Evolutionary conservation across 495 filamentous ascomycete species (phyloP).

Genomic region (Penicillium coprophilum): DNA sequence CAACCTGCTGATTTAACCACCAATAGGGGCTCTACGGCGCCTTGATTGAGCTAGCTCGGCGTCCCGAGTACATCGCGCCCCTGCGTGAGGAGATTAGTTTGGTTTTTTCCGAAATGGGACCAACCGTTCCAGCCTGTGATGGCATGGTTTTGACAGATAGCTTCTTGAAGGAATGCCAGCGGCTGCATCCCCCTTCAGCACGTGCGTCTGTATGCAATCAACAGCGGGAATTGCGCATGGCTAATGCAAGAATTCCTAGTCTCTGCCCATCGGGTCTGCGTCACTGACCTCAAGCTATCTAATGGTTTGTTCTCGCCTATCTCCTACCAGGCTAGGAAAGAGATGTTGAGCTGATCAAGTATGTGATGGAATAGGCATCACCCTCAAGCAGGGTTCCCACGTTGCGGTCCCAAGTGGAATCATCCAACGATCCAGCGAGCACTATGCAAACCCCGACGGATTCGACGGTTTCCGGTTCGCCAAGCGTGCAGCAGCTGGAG

Average conservation of each 20-base stretch:
- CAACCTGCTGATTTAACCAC: neutral
- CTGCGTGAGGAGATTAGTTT: slow-evolving; percentile 26
- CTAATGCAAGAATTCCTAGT: slow-evolving; percentile 18
- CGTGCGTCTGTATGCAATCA: slow-evolving; percentile 17
- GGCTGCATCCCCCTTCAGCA: slow-evolving; percentile 29
- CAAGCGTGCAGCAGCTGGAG: slow-evolving; percentile 21
- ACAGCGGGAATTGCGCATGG: neutral
- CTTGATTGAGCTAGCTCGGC: slow-evolving; percentile 24
- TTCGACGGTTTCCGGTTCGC: slow-evolving; percentile 36
- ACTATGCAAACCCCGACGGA: slow-evolving; percentile 20
- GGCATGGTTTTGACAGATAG: slow-evolving; percentile 26
- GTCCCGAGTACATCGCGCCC: slow-evolving; percentile 28
- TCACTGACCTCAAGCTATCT: slow-evolving; percentile 17
- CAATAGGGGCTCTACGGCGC: slow-evolving; percentile 27
- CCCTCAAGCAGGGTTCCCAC: slow-evolving; percentile 27
- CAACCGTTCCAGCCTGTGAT: slow-evolving; percentile 19
- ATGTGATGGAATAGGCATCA: slow-evolving; percentile 16
- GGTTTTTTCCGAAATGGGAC: slow-evolving; percentile 12
- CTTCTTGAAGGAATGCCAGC: slow-evolving; percentile 34
- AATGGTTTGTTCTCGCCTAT: slow-evolving; percentile 18
- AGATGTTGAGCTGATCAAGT: neutral
- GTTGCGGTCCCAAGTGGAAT: slow-evolving; percentile 26
- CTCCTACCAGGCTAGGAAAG: neutral
- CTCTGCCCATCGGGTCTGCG: slow-evolving; percentile 28
- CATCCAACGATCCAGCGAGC: slow-evolving; percentile 21